Conservation (phyloP, 2,329 filamentous ascomycete genomes). For the Cladorrhinum sp. region DNA sequence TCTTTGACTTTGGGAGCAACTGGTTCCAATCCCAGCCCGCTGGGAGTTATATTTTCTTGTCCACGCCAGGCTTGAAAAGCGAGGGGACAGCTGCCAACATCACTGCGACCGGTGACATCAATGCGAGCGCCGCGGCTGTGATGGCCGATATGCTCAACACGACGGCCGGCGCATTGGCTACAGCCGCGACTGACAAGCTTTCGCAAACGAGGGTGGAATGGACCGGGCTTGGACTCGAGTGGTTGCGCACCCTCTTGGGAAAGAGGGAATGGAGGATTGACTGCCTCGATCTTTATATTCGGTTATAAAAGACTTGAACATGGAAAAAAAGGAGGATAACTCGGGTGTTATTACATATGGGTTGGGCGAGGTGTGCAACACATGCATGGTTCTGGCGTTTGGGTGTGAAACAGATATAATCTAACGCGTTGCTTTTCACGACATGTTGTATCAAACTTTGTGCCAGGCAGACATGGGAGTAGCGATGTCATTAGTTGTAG, state of each 20-base stretch:
- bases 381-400: background rate
- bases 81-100: conserved; percentile 33
- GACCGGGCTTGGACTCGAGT: conserved; percentile 78
- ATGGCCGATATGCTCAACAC: conserved; percentile 61
- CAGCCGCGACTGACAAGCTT: conserved; percentile 63
- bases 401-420: background rate
- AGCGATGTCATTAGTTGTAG: background rate
- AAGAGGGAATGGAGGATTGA: conserved; percentile 86
- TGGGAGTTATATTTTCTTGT: conserved; percentile 32
- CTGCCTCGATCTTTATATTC: conserved; percentile 83
- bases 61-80: conserved; percentile 22
- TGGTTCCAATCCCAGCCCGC: conserved; percentile 83
- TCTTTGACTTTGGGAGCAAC: conserved; percentile 88
- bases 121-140: conserved; percentile 39
- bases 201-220: conserved; percentile 58
- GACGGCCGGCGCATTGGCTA: conserved; percentile 65
- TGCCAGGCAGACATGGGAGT: background rate
- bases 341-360: background rate
- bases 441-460: background rate
- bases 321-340: background rate
- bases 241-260: conserved; percentile 78
- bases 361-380: background rate
- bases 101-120: conserved; percentile 38
- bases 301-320: conserved; percentile 50
- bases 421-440: background rate